Conservation (phyloP, 306 rosid species). For the Malus sieversii region DNA sequence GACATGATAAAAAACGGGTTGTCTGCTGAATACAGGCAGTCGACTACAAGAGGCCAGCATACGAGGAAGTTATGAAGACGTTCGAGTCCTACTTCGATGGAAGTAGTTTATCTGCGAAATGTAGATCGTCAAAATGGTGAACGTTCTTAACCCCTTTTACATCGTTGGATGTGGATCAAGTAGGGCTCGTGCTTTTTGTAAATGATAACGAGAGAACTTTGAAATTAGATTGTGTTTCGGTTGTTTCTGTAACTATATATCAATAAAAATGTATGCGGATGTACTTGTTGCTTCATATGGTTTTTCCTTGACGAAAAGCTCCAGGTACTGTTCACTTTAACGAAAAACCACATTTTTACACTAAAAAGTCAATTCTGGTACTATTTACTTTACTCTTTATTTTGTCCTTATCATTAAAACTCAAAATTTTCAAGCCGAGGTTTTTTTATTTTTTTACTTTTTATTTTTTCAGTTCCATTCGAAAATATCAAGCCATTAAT, state of each 20-base stretch:
- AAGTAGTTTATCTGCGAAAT: constrained; percentile 52
- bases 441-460: no score
- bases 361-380: no score
- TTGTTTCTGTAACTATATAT: constrained; percentile 32
- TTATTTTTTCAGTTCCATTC: not conserved
- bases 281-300: constrained; percentile 7
- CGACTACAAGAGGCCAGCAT: constrained; percentile 95
- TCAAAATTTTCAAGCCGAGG: no score
- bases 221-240: constrained; percentile 38
- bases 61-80: constrained; percentile 76
- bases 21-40: constrained; percentile 64
- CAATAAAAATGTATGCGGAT: constrained; percentile 18
- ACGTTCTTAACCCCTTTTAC: constrained; percentile 28
- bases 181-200: constrained; percentile 44
- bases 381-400: no score
- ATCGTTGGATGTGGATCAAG: constrained; percentile 22
- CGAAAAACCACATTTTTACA: no score
- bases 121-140: constrained; percentile 96
- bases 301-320: not conserved
- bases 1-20: constrained; percentile 4
- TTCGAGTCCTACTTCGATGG: constrained; percentile 67
- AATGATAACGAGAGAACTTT: constrained; percentile 37
- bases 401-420: no score
- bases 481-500: not conserved
- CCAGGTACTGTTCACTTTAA: no score